Conservation (phyloP, 1,284 basidiomycete species). For the Sanghuangporus baumii region DNA sequence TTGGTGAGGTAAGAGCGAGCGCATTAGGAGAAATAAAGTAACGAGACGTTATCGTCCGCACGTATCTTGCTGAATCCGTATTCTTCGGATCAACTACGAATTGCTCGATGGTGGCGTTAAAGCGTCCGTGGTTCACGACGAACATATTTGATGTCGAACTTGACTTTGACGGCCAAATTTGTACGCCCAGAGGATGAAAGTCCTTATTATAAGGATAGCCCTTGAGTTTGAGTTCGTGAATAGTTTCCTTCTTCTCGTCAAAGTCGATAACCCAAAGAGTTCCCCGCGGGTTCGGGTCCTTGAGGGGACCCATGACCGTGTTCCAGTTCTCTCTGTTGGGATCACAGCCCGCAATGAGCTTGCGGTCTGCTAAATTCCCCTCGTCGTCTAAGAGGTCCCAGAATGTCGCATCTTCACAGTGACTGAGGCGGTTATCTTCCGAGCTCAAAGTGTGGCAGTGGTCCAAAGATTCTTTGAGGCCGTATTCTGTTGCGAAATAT, state of each 20-base stretch:
- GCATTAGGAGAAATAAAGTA: conserved; percentile 60
- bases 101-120: conserved; percentile 56
- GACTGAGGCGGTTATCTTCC: conserved; percentile 31
- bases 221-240: conserved; percentile 26
- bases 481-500: conserved; percentile 6
- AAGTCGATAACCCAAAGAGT: conserved; percentile 34
- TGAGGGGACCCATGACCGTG: conserved; percentile 60
- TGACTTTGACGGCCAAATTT: conserved; percentile 39
- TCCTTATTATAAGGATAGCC: conserved; percentile 42
- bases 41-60: conserved; percentile 52
- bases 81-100: conserved; percentile 45
- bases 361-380: conserved; percentile 33
- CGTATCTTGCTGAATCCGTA: conserved; percentile 38
- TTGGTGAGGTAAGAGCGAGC: conserved; percentile 53
- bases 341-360: conserved; percentile 50
- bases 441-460: conserved; percentile 1
- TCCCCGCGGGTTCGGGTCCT: conserved; percentile 43
- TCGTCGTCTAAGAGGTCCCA: conserved; percentile 45
- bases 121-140: conserved; percentile 58
- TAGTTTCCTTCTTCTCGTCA: neutral
- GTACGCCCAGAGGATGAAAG: conserved; percentile 57
- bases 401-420: conserved; percentile 58
- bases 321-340: conserved; percentile 52
- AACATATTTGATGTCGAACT: conserved; percentile 49
- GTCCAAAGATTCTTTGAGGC: neutral